Conservation (phyloP, 2,329 filamentous ascomycete species). For the Pestalotiopsis fici region DNA sequence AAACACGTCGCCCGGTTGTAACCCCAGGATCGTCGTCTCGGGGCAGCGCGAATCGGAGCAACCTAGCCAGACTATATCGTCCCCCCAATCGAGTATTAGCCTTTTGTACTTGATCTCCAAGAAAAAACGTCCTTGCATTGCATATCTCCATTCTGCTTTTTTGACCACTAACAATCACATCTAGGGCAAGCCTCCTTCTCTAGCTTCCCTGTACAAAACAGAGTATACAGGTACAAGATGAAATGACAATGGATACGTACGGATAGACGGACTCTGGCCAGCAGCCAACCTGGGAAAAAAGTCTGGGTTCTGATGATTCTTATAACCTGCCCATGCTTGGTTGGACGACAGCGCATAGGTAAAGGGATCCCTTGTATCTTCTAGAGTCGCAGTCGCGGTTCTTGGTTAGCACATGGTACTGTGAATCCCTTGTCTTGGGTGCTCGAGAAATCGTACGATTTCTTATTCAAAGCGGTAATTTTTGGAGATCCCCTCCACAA, state of each 20-base stretch:
- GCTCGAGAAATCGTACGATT: conserved; percentile 4
- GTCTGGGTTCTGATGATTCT: conserved; percentile 64
- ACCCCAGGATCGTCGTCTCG: conserved; percentile 77
- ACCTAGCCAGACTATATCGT: conserved; percentile 71
- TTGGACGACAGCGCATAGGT: conserved; percentile 67
- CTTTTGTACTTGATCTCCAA: not conserved
- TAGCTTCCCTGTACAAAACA: not conserved
- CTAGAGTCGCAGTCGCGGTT: conserved; percentile 1
- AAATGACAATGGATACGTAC: conserved; percentile 36
- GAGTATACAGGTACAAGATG: not conserved
- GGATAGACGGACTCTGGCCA: conserved; percentile 67
- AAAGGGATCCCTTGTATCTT: conserved; percentile 54
- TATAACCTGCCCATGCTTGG: conserved; percentile 69
- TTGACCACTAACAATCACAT: not conserved
- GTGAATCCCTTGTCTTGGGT: not conserved
- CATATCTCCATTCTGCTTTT: not conserved
- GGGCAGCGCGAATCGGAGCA: conserved; percentile 86
- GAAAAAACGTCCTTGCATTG: conserved; percentile 3
- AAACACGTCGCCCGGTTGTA: conserved; percentile 83
- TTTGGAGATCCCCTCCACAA: conserved; percentile 4
- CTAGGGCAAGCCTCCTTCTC: no score
- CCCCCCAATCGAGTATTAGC: not conserved
- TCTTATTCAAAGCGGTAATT: not conserved
- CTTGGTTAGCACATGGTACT: not conserved
- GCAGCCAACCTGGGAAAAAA: conserved; percentile 70